Percentiles rank a stretch among this genome's conserved stretches.
Evolutionary conservation across 2,329 filamentous ascomycete species (phyloP).

Genomic region (Trichoderma guizhouense): DNA sequence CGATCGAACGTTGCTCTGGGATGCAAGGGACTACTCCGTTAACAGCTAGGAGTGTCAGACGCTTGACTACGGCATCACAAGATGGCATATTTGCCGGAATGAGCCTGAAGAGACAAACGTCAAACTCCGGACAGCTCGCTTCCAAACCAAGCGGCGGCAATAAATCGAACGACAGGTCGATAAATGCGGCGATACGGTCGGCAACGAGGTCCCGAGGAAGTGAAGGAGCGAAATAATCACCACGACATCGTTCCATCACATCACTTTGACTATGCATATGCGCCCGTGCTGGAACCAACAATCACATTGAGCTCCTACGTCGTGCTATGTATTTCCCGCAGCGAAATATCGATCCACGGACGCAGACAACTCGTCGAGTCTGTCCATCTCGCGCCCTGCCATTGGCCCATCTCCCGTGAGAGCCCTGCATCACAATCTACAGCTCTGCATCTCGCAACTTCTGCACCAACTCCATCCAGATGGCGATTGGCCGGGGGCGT

Average conservation of each 20-base stretch:
- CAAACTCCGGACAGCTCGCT: not conserved
- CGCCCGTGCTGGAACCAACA: constrained; percentile 1
- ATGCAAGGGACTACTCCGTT: not conserved
- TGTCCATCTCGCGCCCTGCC: not conserved
- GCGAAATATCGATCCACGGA: not conserved
- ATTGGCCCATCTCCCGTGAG: not conserved
- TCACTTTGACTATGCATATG: not conserved
- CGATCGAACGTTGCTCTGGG: not conserved
- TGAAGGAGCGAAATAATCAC: not conserved
- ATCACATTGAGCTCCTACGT: not conserved
- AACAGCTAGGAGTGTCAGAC: not conserved
- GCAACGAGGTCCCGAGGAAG: not conserved
- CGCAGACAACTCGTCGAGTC: not conserved
- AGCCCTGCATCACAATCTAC: not conserved
- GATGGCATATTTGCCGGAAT: not conserved
- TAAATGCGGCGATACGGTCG: not conserved
- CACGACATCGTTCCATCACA: constrained; percentile 1
- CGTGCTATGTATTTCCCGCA: not conserved
- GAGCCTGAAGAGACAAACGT: not conserved
- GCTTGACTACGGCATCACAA: not conserved
- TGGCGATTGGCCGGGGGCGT: not conserved
- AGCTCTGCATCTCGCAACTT: not conserved
- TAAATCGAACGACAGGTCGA: not conserved
- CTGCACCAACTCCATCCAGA: not conserved
- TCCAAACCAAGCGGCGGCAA: not conserved